Conservation (phyloP, 768 basidiomycete species). For the Suillus lakei region DNA sequence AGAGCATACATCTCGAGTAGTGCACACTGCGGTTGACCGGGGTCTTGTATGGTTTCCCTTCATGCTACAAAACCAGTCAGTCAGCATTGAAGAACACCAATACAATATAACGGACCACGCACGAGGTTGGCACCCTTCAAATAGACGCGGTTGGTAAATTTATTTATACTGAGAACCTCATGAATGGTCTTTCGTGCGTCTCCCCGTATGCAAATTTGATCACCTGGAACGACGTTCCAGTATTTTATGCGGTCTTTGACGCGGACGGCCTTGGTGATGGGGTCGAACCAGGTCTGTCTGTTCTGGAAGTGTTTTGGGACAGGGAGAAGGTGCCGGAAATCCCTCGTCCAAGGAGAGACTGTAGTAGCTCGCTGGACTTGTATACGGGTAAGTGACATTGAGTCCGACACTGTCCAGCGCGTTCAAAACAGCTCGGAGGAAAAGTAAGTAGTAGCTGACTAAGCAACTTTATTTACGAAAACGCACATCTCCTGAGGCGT, state of each 20-base stretch:
- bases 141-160: slow-evolving; percentile 69
- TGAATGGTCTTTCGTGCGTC: slow-evolving; percentile 62
- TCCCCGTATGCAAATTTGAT: slow-evolving; percentile 72
- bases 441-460: slow-evolving; percentile 5
- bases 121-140: slow-evolving; percentile 47
- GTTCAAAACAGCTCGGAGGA: background rate
- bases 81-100: slow-evolving; percentile 7
- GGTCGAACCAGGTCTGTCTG: slow-evolving; percentile 47
- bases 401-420: background rate
- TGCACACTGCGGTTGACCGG: slow-evolving; percentile 50
- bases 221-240: slow-evolving; percentile 90
- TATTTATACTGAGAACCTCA: slow-evolving; percentile 77
- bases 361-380: slow-evolving; percentile 55
- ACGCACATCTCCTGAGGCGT: background rate
- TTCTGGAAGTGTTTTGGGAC: slow-evolving; percentile 61
- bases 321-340: slow-evolving; percentile 68
- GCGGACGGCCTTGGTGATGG: slow-evolving; percentile 55
- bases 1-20: slow-evolving; percentile 83
- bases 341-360: slow-evolving; percentile 58
- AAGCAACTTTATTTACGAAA: slow-evolving; percentile 2
- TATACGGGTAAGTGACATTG: slow-evolving; percentile 36
- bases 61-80: slow-evolving; percentile 15
- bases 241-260: slow-evolving; percentile 76
- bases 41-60: slow-evolving; percentile 25
- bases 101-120: slow-evolving; percentile 22